Base-by-base conservation (phyloP, 371 early-diverging fungal genomes). In the Rhizomucor pusillus region DNA sequence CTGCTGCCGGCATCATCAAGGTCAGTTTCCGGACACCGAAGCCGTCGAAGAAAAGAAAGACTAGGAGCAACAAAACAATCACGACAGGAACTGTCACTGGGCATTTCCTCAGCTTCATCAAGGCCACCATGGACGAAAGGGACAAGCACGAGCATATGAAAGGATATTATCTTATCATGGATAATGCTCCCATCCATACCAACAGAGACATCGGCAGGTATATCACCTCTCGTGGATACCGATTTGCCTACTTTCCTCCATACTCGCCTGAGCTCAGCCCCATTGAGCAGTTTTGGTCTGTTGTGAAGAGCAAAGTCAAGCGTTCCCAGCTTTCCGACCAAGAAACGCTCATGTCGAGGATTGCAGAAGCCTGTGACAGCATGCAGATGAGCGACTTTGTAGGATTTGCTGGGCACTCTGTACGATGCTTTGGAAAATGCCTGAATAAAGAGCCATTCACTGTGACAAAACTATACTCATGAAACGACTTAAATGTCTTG, bases 71-170 rank as follows among this genome's bases (percentile, higher is more conserved):
- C 33, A 53, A 37, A 43, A 51, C 47, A 18, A 51, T 54, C 35
- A 63, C 46, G n/a, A 43, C 46, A n/a, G 53, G 53, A 52, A 56
- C 56, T 41, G 52, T 29, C 47, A 56, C 54, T 33, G 53, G 43
- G 33, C 60, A 64, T 25, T 63, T 58, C 47, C 48, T 63, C 41
- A 52, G 54, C 41, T 57, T 51, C 29, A 40, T 63, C 18, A 14
- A 19, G 11, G 44, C 39, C 23, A 58, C 47, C 45, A 53, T 57
- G 54, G 50, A 57, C 22, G 57, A 57, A 1, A 12, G 57, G 39
- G 52, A 63, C 44, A 50, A 37, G 48, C 55, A 59, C 43, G 43
- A 58, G n/a, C n/a, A n/a, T n/a, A n/a, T n/a, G n/a, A n/a, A n/a
- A n/a, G n/a, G n/a, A n/a, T n/a, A n/a, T n/a, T n/a, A n/a, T n/a